phyloP scores from a whole-genome alignment of 345 rosid genomes.

The Excoecaria cochinchinensis region DNA sequence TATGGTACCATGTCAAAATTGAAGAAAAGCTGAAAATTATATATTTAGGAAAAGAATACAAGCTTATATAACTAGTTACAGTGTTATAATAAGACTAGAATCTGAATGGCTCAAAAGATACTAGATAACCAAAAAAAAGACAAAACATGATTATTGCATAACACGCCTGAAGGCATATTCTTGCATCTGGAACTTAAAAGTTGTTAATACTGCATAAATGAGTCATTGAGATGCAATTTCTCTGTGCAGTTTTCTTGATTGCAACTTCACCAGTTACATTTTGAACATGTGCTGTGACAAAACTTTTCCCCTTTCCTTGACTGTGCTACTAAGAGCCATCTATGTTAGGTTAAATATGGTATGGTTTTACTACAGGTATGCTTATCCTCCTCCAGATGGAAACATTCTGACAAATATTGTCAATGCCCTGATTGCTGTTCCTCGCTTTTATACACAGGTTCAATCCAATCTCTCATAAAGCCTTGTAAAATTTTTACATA shows the following conservation, averaged over 20 bases:
- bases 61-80: too few species aligned
- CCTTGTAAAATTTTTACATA: not conserved
- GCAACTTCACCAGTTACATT: not conserved
- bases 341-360: not conserved
- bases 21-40: too few species aligned
- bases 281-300: not conserved
- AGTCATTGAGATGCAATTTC: not conserved
- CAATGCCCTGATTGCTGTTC: slow-evolving; percentile 96
- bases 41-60: too few species aligned
- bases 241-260: not conserved
- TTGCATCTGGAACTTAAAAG: not conserved
- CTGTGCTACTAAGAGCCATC: not conserved
- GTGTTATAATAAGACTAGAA: too few species aligned
- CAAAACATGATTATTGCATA: too few species aligned
- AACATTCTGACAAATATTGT: slow-evolving; percentile 92
- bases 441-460: slow-evolving; percentile 94
- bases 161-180: not conserved
- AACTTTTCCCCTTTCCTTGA: not conserved
- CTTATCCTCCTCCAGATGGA: slow-evolving; percentile 96
- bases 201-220: not conserved
- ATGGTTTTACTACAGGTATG: slow-evolving; percentile 61
- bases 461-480: slow-evolving; percentile 16
- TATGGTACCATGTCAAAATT: too few species aligned
- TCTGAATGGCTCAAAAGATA: too few species aligned
- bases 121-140: too few species aligned